These are phyloP conservation scores for Plectosphaerella sp. DNA, from an alignment of 2,329 filamentous ascomycete species.

Conservation along the genomic window DNA sequence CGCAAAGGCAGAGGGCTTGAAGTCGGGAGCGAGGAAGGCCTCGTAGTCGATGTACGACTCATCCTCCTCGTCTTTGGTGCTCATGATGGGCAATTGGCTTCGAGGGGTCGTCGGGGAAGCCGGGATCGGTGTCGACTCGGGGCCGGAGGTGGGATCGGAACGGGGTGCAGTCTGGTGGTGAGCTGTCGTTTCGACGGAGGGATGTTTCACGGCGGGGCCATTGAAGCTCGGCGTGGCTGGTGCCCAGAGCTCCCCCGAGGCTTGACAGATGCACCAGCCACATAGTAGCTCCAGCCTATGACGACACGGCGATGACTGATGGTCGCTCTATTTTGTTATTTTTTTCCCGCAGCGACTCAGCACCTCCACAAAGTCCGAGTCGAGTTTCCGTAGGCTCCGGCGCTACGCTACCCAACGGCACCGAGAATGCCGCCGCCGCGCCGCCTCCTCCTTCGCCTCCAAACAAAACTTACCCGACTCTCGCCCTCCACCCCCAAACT, in stretches of 20 bases:
- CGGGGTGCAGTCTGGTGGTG: not conserved
- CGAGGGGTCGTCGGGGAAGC: not conserved
- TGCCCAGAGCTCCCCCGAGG: not conserved
- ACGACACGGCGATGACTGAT: not conserved
- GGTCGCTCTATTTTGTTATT: not conserved
- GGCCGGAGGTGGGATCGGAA: not conserved
- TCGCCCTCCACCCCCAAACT: not conserved
- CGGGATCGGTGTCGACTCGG: not conserved
- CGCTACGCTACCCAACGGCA: not conserved
- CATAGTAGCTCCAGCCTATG: not conserved
- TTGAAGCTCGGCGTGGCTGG: not conserved
- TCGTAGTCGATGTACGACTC: constrained; percentile 95
- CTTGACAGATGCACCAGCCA: not conserved
- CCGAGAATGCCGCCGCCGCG: not conserved
- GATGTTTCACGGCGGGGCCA: not conserved
- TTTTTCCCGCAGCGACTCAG: not conserved
- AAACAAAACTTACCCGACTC: not conserved
- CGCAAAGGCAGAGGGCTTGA: constrained; percentile 78
- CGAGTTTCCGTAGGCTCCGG: not conserved
- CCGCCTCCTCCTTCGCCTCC: not conserved
- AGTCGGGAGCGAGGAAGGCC: constrained; percentile 77
- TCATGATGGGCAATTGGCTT: constrained; percentile 16
- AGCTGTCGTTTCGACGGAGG: not conserved
- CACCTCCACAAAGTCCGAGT: not conserved
- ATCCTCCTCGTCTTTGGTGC: constrained; percentile 43